phyloP scores from a whole-genome alignment of 2,329 filamentous ascomycete genomes.

The Cryoendolithus antarcticus region DNA sequence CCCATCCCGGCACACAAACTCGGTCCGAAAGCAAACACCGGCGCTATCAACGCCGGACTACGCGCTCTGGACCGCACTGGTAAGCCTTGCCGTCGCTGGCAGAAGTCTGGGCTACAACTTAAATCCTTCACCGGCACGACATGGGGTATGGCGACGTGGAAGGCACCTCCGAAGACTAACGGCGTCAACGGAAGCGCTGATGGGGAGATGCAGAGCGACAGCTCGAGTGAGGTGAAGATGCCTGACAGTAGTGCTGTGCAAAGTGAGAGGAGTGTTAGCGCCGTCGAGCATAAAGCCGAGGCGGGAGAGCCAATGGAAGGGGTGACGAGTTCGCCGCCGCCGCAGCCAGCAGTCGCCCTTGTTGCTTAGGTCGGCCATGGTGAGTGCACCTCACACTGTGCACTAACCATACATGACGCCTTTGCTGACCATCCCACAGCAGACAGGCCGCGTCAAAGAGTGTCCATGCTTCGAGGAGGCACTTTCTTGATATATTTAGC shows the following conservation, averaged over 20 bases:
- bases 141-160: slow-evolving; percentile 78
- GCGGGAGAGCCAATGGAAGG: slow-evolving; percentile 11
- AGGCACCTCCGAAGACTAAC: slow-evolving; percentile 47
- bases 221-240: slow-evolving; percentile 43
- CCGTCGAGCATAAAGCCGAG: slow-evolving; percentile 7
- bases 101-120: slow-evolving; percentile 65
- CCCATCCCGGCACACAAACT: slow-evolving; percentile 57
- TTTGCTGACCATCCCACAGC: too few relatives aligned
- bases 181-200: slow-evolving; percentile 42
- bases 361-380: neutral
- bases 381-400: too few relatives aligned
- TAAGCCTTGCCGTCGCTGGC: slow-evolving; percentile 86
- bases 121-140: slow-evolving; percentile 85
- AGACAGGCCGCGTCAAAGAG: too few relatives aligned
- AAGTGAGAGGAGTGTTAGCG: slow-evolving; percentile 49
- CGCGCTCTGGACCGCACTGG: slow-evolving; percentile 87
- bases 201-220: slow-evolving; percentile 48
- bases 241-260: slow-evolving; percentile 46
- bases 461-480: too few relatives aligned
- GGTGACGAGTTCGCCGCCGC: slow-evolving; percentile 25
- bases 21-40: slow-evolving; percentile 90
- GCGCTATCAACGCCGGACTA: slow-evolving; percentile 92
- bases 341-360: slow-evolving; percentile 10
- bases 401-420: too few relatives aligned
- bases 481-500: too few relatives aligned